Evolutionary conservation across 345 rosid genomes (phyloP), one percentile per base, ranked within the genome.

Genomic region (Nephelium lappaceum): DNA sequence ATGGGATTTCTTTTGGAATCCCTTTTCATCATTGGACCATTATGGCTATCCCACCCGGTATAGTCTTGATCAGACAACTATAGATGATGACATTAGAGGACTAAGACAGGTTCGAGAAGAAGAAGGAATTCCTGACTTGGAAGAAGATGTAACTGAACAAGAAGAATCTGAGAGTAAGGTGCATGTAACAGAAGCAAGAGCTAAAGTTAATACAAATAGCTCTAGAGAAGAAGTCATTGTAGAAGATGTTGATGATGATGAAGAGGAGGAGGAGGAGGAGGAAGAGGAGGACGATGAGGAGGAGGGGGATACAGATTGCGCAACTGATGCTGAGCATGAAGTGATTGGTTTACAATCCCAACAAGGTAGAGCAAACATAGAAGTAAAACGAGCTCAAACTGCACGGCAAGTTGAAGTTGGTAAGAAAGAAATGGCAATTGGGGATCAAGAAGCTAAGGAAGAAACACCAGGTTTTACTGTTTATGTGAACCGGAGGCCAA

Each of bases 1-100:
- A 79, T 96, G 99, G 99, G 98, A 96, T 78, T 88, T 87, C 83
- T 96, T 96, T 80, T 96, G 99, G 99, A 93, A 96, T 81, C 98
- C 98, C 7, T 96, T 96, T 75, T 94, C 99, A 2, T 93, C 98
- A 1, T 74, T 94, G 73, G 99, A 96, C 79, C 82, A 90, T 81
- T 93, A 94, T 58, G 94, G 93, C 6, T 94, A 94, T 81, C 87
- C 90, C 51, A 77, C 80, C 73, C 83, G 82, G 43, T 86, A 83
- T 60, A 90, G 88, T 79, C 81, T 91, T 58, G 94, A 94, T 86
- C 91, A 87, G 58, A 74, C 83, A 77, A 86, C 81, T 61, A 68
- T 87, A 82, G 97, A 96, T 65, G 98, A 94, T 88, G 98, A 94
- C 67, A 84, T 84, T 38, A 80, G 90, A 85, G 98, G 95, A 43